A percentile compares a stretch with the other conserved stretches of the same genome.
phyloP scores from a whole-genome alignment of 192 early-diverging fungal genomes.

The Backusella australiensis region DNA sequence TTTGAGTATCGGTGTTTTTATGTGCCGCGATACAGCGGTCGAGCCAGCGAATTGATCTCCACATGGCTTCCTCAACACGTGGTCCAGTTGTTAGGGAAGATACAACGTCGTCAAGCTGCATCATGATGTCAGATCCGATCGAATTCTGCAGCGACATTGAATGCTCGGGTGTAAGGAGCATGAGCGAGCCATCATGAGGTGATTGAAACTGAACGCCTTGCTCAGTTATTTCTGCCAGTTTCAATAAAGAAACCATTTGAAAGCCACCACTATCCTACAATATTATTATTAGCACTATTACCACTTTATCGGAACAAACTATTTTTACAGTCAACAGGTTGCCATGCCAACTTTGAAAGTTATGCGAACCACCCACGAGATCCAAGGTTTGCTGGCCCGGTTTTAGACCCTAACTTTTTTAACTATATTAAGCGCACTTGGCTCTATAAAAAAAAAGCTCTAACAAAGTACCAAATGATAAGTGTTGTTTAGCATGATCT shows the following conservation, averaged over 20 bases:
- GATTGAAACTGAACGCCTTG: conserved; percentile 83
- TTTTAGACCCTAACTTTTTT: conserved; percentile 30
- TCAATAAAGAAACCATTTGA: conserved; percentile 89
- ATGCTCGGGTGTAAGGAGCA: conserved; percentile 84
- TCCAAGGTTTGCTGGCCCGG: conserved; percentile 73
- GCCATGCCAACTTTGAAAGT: conserved; percentile 78
- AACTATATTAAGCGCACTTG: background rate
- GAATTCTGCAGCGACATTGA: conserved; percentile 85
- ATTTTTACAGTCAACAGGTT: conserved; percentile 65
- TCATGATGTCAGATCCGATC: conserved; percentile 88
- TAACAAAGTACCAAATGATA: conserved; percentile 67
- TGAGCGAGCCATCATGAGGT: conserved; percentile 75
- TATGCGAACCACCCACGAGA: conserved; percentile 71
- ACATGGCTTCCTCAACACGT: conserved; percentile 88
- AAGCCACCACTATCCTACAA: conserved; percentile 74
- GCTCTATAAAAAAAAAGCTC: background rate
- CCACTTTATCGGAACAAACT: background rate
- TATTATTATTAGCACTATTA: background rate
- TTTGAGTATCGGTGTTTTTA: conserved; percentile 66
- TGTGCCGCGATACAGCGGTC: conserved; percentile 81
- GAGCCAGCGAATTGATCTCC: conserved; percentile 84
- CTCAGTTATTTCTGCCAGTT: conserved; percentile 82
- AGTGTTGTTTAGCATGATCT: conserved; percentile 86
- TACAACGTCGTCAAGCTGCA: conserved; percentile 90
- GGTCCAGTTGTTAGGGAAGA: conserved; percentile 78